Conservation (phyloP, 176 grass and related monocot genomes). For the Aegilops speltoides region DNA sequence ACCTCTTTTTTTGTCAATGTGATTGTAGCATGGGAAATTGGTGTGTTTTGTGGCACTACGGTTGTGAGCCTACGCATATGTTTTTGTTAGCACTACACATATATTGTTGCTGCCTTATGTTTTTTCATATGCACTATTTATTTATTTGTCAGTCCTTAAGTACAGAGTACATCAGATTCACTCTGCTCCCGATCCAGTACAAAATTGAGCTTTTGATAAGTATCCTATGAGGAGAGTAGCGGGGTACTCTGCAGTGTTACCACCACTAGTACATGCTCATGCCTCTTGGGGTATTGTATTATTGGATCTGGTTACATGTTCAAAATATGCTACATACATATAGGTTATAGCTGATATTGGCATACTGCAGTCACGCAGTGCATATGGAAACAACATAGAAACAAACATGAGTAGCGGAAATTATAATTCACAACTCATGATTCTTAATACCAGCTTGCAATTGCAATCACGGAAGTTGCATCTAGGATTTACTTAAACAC, state of each 20-base stretch:
- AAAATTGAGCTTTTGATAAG: too few species aligned
- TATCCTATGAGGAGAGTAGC: too few species aligned
- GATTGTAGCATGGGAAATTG: not conserved
- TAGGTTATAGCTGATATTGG: conserved; percentile 35
- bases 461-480: not conserved
- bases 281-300: conserved; percentile 5
- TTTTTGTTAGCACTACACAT: not conserved
- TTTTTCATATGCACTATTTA: not conserved
- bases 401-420: not conserved
- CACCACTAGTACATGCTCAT: conserved; percentile 2
- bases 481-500: conserved; percentile 26
- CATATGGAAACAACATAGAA: not conserved
- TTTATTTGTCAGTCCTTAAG: not conserved
- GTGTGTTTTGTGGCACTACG: not conserved
- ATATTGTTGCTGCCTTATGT: not conserved
- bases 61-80: not conserved
- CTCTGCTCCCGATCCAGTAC: not conserved
- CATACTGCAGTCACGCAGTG: not conserved
- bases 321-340: not conserved
- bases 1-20: conserved; percentile 6
- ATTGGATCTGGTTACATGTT: not conserved
- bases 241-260: not conserved
- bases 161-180: not conserved
- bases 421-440: not conserved
- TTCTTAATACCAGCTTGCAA: conserved; percentile 24